Conservation (phyloP, 192 early-diverging fungal species). For the Linnemannia hyalina region DNA sequence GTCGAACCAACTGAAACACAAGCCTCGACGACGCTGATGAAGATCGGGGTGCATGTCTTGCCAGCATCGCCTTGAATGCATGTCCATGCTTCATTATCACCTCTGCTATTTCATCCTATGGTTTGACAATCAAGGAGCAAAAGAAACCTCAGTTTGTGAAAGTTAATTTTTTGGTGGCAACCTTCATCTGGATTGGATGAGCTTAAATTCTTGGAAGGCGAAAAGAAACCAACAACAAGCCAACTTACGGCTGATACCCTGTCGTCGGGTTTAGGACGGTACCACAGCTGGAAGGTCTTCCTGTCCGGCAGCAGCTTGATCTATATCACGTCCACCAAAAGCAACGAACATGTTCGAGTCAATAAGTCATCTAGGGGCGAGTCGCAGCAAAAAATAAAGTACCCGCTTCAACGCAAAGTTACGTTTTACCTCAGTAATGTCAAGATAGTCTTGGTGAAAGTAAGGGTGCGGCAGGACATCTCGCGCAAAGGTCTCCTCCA, state of each 20-base stretch:
- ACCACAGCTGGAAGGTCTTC: conserved; percentile 51
- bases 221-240: not conserved
- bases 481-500: conserved; percentile 37
- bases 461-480: conserved; percentile 42
- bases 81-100: conserved; percentile 15
- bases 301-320: conserved; percentile 44
- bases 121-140: not conserved
- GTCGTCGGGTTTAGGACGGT: conserved; percentile 23
- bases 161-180: not conserved
- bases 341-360: not conserved
- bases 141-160: not conserved
- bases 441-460: conserved; percentile 25
- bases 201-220: not conserved
- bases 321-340: not conserved
- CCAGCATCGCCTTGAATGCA: conserved; percentile 43
- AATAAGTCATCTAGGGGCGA: not conserved
- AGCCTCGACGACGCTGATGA: conserved; percentile 33
- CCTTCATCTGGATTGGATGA: not conserved
- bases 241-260: conserved; percentile 22
- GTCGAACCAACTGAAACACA: conserved; percentile 30
- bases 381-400: not conserved
- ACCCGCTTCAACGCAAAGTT: not conserved
- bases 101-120: conserved; percentile 42
- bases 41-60: conserved; percentile 29
- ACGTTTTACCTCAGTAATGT: conserved; percentile 38